phyloP scores from a whole-genome alignment of 129 eudicot species.

The carrot (Daucus carota) region DNA sequence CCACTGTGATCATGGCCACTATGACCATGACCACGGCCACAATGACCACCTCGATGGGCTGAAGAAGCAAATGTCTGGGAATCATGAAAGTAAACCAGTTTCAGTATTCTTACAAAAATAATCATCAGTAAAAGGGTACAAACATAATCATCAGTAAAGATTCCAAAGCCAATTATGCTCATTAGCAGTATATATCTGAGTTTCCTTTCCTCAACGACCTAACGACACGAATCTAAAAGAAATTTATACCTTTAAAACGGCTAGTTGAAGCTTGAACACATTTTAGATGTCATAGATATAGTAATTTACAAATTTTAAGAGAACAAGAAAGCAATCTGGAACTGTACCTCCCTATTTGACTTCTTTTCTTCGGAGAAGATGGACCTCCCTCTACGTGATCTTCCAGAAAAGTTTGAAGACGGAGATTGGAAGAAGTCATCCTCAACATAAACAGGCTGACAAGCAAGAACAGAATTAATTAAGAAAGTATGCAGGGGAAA shows the following conservation, averaged over 20 bases:
- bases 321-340: background rate
- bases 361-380: constrained; percentile 40
- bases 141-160: background rate
- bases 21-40: constrained; percentile 8
- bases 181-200: background rate
- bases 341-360: constrained; percentile 39
- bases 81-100: background rate
- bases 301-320: background rate
- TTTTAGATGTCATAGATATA: background rate
- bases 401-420: constrained; percentile 32
- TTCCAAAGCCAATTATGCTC: background rate
- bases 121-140: background rate
- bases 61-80: constrained; percentile 26
- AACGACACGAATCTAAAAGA: background rate
- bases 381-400: constrained; percentile 24
- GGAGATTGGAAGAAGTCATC: constrained; percentile 54
- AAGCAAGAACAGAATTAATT: background rate
- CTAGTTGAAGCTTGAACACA: background rate
- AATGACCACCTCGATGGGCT: constrained; percentile 18
- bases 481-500: background rate
- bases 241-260: background rate
- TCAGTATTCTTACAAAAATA: background rate
- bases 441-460: constrained; percentile 45
- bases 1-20: background rate
- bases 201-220: background rate